These are phyloP conservation scores for Trichoderma parareesei DNA, from an alignment of 495 filamentous ascomycete species.

Conservation along the genomic window DNA sequence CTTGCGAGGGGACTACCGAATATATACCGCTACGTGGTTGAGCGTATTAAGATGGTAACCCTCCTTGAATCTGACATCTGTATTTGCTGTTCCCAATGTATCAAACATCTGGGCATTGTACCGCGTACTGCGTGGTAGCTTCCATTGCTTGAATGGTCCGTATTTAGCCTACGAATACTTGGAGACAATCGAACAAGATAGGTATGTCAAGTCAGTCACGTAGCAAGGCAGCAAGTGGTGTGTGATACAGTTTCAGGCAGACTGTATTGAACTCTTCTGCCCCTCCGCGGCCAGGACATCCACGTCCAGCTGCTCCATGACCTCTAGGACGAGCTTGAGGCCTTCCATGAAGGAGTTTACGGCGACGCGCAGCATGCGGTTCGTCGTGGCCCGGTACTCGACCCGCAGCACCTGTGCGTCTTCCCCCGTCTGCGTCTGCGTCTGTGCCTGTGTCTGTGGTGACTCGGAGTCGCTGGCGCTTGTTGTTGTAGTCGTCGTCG, in stretches of 20 bases:
- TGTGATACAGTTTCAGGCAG: not conserved
- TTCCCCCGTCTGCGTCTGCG: constrained; percentile 23
- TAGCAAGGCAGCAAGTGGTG: not conserved
- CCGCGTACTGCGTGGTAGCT: no score
- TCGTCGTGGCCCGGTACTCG: constrained; percentile 82
- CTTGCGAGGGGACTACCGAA: not conserved
- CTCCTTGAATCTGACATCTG: no score
- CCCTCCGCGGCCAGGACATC: constrained; percentile 52
- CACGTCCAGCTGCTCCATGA: constrained; percentile 83
- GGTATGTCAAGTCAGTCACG: no score
- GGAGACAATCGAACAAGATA: no score
- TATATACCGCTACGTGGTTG: not conserved
- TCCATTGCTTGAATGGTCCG: no score
- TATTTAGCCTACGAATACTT: no score
- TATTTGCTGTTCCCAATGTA: no score
- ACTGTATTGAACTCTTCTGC: not conserved
- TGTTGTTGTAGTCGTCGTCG: constrained; percentile 13
- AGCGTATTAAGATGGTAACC: not conserved
- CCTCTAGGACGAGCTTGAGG: constrained; percentile 68
- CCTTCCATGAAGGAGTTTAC: constrained; percentile 99
- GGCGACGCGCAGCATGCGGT: constrained; percentile 91
- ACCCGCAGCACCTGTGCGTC: constrained; percentile 56
- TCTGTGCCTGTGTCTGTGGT: no score
- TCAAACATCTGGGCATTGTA: no score
- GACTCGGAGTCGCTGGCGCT: no score